Evolutionary conservation across 345 rosid species (phyloP).

Genomic region (Pseudoturritis turrita): DNA sequence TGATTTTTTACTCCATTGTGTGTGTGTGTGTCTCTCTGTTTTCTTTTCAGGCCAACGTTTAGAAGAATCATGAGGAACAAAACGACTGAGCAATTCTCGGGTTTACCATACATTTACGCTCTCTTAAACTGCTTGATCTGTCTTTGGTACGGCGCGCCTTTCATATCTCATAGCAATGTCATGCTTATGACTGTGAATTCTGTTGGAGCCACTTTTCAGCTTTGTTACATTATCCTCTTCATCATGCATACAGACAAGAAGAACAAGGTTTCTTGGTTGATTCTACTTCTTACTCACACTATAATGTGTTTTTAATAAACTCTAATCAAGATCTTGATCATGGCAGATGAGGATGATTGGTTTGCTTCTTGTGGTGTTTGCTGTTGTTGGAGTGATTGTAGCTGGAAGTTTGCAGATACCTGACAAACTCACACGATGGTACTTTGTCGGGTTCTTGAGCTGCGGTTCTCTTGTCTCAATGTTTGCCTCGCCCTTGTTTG

Average conservation of each 20-base stretch:
- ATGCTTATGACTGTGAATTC: slow-evolving; percentile 74
- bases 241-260: slow-evolving; percentile 47
- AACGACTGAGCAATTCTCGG: slow-evolving; percentile 78
- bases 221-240: slow-evolving; percentile 56
- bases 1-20: not conserved
- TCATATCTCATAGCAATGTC: slow-evolving; percentile 50
- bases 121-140: slow-evolving; percentile 81
- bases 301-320: too few relatives aligned
- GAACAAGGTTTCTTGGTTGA: slow-evolving; percentile 46
- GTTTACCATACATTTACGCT: slow-evolving; percentile 77
- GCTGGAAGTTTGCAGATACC: slow-evolving; percentile 59
- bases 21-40: slow-evolving; percentile 1
- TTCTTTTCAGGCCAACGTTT: slow-evolving; percentile 66
- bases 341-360: slow-evolving; percentile 60
- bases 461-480: slow-evolving; percentile 69
- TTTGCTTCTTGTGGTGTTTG: slow-evolving; percentile 47
- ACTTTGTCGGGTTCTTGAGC: slow-evolving; percentile 61
- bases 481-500: slow-evolving; percentile 90
- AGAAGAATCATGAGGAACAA: slow-evolving; percentile 73
- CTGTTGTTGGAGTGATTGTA: slow-evolving; percentile 41
- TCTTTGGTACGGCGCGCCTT: slow-evolving; percentile 79
- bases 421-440: slow-evolving; percentile 36
- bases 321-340: not conserved
- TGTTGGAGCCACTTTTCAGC: slow-evolving; percentile 66
- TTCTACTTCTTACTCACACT: not conserved